Percentiles rank a stretch among this genome's conserved stretches.
These are phyloP conservation scores for Nematocida ironsii DNA, from an alignment of 371 early-diverging fungal species.

Conservation along the genomic window DNA sequence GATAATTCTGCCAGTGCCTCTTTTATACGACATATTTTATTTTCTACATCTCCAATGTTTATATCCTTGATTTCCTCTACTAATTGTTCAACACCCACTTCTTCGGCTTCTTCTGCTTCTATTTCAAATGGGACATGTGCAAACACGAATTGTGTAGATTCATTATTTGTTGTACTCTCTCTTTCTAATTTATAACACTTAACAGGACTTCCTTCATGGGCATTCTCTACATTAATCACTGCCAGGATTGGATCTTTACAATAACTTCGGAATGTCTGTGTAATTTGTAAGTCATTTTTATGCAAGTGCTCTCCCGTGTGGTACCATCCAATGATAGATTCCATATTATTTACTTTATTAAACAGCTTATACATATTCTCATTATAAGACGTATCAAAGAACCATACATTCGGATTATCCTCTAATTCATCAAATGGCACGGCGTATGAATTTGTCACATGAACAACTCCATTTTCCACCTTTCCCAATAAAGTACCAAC, in stretches of 20 bases:
- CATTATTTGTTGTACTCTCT: constrained; percentile 71
- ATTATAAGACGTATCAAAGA: constrained; percentile 95
- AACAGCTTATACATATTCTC: constrained; percentile 98
- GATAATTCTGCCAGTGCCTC: constrained; percentile 59
- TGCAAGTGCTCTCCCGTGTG: constrained; percentile 95
- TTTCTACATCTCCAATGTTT: constrained; percentile 55
- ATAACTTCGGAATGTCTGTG: constrained; percentile 87
- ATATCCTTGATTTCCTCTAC: constrained; percentile 79
- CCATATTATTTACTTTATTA: constrained; percentile 95
- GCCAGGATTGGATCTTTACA: constrained; percentile 77
- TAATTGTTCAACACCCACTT: constrained; percentile 98
- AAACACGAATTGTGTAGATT: constrained; percentile 78
- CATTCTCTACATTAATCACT: constrained; percentile 66
- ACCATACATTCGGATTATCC: constrained; percentile 94
- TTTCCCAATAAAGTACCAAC: constrained; percentile 93
- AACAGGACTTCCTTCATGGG: constrained; percentile 61
- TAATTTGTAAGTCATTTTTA: constrained; percentile 92
- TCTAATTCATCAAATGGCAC: constrained; percentile 84
- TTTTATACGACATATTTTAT: constrained; percentile 58
- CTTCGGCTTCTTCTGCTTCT: constrained; percentile 98
- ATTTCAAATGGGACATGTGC: constrained; percentile 83
- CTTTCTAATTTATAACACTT: constrained; percentile 74
- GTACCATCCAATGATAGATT: constrained; percentile 97
- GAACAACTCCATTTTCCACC: constrained; percentile 76
- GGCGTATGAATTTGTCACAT: constrained; percentile 95